A percentile compares a stretch with the other conserved stretches of the same genome.
Conservation (phyloP, 495 filamentous ascomycete genomes). For the Lasiosphaeria hispida region DNA sequence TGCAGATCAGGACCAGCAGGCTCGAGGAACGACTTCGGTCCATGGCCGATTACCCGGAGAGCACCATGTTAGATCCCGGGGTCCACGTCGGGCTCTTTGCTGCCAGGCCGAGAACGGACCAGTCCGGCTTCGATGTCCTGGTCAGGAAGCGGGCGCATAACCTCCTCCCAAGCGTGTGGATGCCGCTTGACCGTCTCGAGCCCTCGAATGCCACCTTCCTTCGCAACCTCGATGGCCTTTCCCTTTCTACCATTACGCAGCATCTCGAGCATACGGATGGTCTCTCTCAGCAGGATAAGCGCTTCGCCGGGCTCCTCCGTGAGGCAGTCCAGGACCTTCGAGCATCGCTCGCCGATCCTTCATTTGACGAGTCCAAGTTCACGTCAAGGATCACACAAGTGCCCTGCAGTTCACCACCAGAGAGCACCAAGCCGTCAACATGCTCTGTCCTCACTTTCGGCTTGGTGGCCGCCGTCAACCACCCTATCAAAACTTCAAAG, state of each 20-base stretch:
- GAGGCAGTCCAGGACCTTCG: slow-evolving; percentile 39
- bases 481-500: slow-evolving; percentile 28
- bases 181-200: slow-evolving; percentile 57
- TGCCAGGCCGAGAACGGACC: slow-evolving; percentile 61
- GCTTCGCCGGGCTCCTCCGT: slow-evolving; percentile 37
- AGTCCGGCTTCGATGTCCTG: slow-evolving; percentile 70
- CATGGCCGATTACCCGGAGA: slow-evolving; percentile 60
- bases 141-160: slow-evolving; percentile 62
- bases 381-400: slow-evolving; percentile 37
- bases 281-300: slow-evolving; percentile 14
- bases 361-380: slow-evolving; percentile 45
- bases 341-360: slow-evolving; percentile 36
- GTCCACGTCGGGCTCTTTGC: slow-evolving; percentile 77
- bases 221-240: slow-evolving; percentile 55
- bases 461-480: slow-evolving; percentile 46
- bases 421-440: slow-evolving; percentile 24
- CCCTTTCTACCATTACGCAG: slow-evolving; percentile 50
- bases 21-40: slow-evolving; percentile 55
- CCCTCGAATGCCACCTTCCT: slow-evolving; percentile 58
- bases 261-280: slow-evolving; percentile 43
- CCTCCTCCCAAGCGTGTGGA: slow-evolving; percentile 62
- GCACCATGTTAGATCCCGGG: slow-evolving; percentile 57
- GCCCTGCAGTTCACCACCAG: slow-evolving; percentile 33
- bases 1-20: slow-evolving; percentile 62
- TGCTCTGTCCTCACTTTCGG: slow-evolving; percentile 43